Conservation (phyloP, 345 rosid species). For the Populus euphratica region DNA sequence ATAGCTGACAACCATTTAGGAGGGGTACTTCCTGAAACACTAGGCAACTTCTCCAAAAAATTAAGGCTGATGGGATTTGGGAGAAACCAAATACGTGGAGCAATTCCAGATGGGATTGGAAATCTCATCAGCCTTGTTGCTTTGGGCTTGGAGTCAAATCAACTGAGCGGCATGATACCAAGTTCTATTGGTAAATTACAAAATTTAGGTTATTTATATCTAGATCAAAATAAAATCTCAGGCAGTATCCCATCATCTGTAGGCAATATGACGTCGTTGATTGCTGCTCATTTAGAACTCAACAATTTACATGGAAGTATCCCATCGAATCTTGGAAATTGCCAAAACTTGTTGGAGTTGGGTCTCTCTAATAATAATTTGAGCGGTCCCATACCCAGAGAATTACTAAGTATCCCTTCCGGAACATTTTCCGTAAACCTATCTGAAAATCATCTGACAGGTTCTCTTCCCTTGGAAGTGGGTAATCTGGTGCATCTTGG, state of each 20-base stretch:
- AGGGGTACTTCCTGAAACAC: background rate
- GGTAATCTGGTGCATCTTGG: too few relatives aligned
- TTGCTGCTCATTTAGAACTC: background rate
- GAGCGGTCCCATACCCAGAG: too few relatives aligned
- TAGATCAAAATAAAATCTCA: background rate
- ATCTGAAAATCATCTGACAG: too few relatives aligned
- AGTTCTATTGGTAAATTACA: background rate
- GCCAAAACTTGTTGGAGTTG: background rate
- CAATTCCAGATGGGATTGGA: background rate
- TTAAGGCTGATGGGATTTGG: background rate
- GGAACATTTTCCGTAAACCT: too few relatives aligned
- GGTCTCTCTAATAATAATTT: too few relatives aligned
- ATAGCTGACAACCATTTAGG: background rate
- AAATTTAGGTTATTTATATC: background rate
- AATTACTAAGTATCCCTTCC: too few relatives aligned
- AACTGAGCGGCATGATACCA: background rate
- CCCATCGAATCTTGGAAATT: background rate
- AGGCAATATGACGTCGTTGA: background rate
- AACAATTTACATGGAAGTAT: background rate
- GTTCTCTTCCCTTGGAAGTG: too few relatives aligned
- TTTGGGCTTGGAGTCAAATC: background rate
- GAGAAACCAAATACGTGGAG: background rate
- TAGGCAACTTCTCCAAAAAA: background rate
- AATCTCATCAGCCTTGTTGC: background rate
- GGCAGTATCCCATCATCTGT: background rate